Conservation (phyloP, 495 filamentous ascomycete genomes). For the Penicilliopsis zonata region DNA sequence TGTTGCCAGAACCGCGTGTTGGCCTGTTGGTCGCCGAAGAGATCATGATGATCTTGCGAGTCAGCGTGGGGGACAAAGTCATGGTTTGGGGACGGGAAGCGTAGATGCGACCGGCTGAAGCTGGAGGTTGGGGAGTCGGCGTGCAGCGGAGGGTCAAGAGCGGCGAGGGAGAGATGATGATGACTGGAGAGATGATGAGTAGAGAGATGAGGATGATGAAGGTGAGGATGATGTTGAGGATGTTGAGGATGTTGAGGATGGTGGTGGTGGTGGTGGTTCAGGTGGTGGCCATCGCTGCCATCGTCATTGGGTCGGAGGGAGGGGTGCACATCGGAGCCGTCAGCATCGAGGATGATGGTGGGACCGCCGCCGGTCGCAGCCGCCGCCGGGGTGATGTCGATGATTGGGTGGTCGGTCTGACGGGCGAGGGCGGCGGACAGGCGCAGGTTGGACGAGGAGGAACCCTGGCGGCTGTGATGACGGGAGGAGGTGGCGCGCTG, state of each 20-base stretch:
- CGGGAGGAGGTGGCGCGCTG: constrained; percentile 28
- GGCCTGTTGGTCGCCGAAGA: constrained; percentile 37
- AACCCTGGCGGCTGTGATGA: constrained; percentile 33
- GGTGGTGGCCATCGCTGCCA: too few relatives aligned
- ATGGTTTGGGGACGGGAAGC: constrained; percentile 33
- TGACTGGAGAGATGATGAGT: too few relatives aligned
- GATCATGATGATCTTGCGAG: constrained; percentile 32
- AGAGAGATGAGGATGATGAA: too few relatives aligned
- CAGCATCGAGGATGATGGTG: too few relatives aligned
- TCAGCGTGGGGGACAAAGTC: constrained; percentile 32
- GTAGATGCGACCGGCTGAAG: constrained; percentile 36
- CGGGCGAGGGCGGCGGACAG: constrained; percentile 30
- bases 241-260: too few relatives aligned
- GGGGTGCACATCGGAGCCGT: too few relatives aligned
- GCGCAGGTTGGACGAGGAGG: constrained; percentile 30
- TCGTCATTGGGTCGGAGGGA: too few relatives aligned
- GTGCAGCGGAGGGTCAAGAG: constrained; percentile 30
- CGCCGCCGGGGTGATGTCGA: constrained; percentile 36
- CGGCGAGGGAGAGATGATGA: constrained; percentile 27
- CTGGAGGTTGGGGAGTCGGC: constrained; percentile 36
- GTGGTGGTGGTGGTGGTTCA: too few relatives aligned
- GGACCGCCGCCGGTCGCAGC: too few relatives aligned
- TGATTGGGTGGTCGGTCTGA: constrained; percentile 35
- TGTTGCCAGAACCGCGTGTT: constrained; percentile 39
- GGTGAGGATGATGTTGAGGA: too few relatives aligned